These are phyloP conservation scores for Corylus avellana DNA, from an alignment of 306 rosid species.

Conservation along the genomic window DNA sequence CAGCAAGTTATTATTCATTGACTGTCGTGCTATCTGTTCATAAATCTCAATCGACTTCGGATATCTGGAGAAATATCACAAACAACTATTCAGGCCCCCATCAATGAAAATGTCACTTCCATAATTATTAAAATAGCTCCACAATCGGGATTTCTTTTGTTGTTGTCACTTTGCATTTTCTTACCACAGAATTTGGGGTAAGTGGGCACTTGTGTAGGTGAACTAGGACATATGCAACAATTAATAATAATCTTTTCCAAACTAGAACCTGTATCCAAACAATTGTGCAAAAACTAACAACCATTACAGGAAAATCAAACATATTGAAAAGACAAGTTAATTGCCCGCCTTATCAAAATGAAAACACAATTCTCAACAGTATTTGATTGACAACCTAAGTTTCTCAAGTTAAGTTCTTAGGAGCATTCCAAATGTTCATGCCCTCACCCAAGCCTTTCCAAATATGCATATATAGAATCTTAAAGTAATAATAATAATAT, in stretches of 20 bases:
- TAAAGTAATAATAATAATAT: no score
- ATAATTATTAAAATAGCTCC: neutral
- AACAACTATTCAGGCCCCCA: neutral
- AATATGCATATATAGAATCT: no score
- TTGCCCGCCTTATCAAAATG: neutral
- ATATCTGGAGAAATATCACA: conserved; percentile 52
- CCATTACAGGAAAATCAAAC: neutral
- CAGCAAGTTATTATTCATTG: conserved; percentile 80
- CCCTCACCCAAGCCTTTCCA: no score
- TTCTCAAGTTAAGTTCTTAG: neutral
- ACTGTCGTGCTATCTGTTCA: conserved; percentile 87
- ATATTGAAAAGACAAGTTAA: neutral
- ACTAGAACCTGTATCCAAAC: neutral
- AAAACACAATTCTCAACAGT: neutral
- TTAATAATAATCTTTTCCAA: neutral
- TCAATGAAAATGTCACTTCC: neutral
- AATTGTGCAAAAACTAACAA: neutral
- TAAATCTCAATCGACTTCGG: conserved; percentile 78
- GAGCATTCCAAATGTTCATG: neutral
- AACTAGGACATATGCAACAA: neutral
- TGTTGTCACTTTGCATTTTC: neutral
- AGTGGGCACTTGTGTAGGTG: neutral
- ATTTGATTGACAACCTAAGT: neutral
- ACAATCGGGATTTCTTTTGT: neutral
- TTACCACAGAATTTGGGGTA: neutral